phyloP scores from a whole-genome alignment of 148 eudicot genomes.

The Talinum fruticosum region DNA sequence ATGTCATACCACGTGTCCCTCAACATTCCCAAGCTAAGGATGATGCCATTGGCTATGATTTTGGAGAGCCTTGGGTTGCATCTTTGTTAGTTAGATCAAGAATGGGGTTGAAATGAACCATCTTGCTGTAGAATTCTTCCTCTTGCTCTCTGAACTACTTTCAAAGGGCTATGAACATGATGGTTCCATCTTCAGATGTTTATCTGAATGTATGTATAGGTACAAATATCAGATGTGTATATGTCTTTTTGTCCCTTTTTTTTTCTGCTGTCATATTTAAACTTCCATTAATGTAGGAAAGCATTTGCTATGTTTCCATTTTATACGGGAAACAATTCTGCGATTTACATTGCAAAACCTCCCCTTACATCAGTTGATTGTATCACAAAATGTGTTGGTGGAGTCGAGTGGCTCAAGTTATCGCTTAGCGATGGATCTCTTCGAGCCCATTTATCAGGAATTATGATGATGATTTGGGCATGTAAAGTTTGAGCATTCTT shows the following conservation, averaged over 20 bases:
- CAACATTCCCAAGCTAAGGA: background rate
- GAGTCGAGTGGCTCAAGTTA: background rate
- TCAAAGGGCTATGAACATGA: background rate
- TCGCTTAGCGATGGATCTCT: no score
- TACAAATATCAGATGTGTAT: conserved; percentile 25
- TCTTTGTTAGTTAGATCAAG: background rate
- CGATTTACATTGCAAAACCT: background rate
- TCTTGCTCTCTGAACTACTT: background rate
- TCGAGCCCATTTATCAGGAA: no score
- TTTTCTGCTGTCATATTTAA: background rate
- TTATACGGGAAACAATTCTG: background rate
- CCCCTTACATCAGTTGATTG: background rate
- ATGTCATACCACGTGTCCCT: background rate
- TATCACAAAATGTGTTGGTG: background rate
- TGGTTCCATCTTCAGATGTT: conserved; percentile 19
- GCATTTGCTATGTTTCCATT: no score
- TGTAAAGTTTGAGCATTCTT: no score
- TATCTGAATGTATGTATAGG: conserved; percentile 23
- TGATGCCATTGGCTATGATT: background rate
- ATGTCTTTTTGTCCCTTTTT: background rate
- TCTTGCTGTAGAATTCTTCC: background rate
- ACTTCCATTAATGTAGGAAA: no score
- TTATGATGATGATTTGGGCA: no score
- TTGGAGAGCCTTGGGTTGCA: background rate
- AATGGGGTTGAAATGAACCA: conserved; percentile 10